A percentile compares a stretch with the other conserved stretches of the same genome.
Evolutionary conservation across 805 yeast genomes (phyloP).

Genomic region (Kodamaea laetipori): DNA sequence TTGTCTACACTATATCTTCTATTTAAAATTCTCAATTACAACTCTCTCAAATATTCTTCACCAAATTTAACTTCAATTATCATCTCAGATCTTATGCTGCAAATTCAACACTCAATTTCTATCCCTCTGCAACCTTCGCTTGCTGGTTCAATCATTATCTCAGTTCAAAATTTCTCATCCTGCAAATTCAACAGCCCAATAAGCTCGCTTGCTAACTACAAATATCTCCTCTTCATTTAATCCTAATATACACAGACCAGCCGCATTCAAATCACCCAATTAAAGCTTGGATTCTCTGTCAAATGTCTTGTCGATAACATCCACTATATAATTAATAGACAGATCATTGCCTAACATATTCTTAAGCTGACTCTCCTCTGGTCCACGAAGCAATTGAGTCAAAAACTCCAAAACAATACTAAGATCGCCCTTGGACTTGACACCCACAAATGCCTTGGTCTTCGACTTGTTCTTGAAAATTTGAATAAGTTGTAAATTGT

Average conservation of each 20-base stretch:
- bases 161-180: too few relatives aligned
- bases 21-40: too few relatives aligned
- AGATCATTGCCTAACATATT: slow-evolving; percentile 19
- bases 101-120: too few relatives aligned
- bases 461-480: slow-evolving; percentile 45
- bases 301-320: slow-evolving; percentile 33
- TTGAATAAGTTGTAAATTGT: slow-evolving; percentile 35
- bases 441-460: slow-evolving; percentile 41
- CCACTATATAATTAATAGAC: slow-evolving; percentile 33
- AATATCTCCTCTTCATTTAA: too few relatives aligned
- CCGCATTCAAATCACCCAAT: background rate
- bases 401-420: slow-evolving; percentile 26
- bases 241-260: background rate
- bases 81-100: too few relatives aligned
- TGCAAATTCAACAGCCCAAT: too few relatives aligned
- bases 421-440: slow-evolving; percentile 32
- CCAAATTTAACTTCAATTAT: too few relatives aligned
- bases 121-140: too few relatives aligned
- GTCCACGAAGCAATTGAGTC: slow-evolving; percentile 18
- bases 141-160: too few relatives aligned
- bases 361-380: slow-evolving; percentile 11
- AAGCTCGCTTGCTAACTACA: too few relatives aligned
- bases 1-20: too few relatives aligned
- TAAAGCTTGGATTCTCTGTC: slow-evolving; percentile 2
- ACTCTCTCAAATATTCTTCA: too few relatives aligned